Conservation (phyloP, 768 basidiomycete genomes). For the Lepiota venenata region DNA sequence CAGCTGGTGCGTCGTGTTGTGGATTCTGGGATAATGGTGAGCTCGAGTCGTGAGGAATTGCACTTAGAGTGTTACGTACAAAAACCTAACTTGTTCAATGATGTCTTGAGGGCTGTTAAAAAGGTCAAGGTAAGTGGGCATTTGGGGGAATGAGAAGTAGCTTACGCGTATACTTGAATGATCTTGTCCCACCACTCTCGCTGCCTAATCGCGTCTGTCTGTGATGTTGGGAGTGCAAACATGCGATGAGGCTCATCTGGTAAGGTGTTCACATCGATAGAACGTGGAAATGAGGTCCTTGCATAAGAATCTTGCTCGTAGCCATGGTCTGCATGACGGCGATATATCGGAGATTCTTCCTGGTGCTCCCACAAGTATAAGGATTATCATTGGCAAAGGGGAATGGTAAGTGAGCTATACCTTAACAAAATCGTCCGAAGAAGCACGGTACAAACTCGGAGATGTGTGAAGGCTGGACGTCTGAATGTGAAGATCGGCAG, state of each 20-base stretch:
- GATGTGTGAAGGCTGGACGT: conserved; percentile 11
- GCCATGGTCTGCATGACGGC: conserved; percentile 3
- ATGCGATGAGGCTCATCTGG: conserved; percentile 20
- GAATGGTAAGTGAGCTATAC: not conserved
- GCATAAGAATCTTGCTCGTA: not conserved
- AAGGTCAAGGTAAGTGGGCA: conserved; percentile 1
- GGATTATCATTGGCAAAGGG: not conserved
- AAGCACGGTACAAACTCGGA: conserved; percentile 1
- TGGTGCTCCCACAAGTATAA: conserved; percentile 8
- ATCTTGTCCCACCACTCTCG: conserved; percentile 43
- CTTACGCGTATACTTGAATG: conserved; percentile 34
- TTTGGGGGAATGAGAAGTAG: not conserved
- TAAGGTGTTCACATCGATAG: conserved; percentile 4
- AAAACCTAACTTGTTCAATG: conserved; percentile 23
- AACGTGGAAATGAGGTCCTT: conserved; percentile 4
- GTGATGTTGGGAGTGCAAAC: conserved; percentile 30
- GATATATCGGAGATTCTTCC: conserved; percentile 11
- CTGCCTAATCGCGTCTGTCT: conserved; percentile 30
- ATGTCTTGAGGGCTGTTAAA: conserved; percentile 17
- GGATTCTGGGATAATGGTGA: conserved; percentile 42
- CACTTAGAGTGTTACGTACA: conserved; percentile 18
- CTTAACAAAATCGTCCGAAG: conserved; percentile 10
- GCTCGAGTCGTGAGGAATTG: not conserved
- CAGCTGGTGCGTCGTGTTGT: conserved; percentile 61
- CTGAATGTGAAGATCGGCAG: conserved; percentile 18